A percentile compares a stretch with the other conserved stretches of the same genome.
These are phyloP conservation scores for Aspergillus leporis DNA, from an alignment of 495 filamentous ascomycete species.

Conservation along the genomic window DNA sequence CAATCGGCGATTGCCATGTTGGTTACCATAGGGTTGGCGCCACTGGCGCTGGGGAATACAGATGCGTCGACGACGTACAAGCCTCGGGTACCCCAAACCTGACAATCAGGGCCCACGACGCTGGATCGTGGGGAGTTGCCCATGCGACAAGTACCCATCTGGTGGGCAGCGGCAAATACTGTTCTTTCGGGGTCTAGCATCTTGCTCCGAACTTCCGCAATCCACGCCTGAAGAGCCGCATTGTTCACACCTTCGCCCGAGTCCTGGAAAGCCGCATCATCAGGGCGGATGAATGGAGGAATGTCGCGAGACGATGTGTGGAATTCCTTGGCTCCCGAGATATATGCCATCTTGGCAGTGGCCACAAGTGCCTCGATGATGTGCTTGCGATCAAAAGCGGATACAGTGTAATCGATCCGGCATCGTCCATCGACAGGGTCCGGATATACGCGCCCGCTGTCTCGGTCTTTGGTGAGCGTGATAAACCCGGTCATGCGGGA, in stretches of 20 bases:
- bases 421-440: conserved; percentile 67
- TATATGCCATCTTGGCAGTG: conserved; percentile 72
- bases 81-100: conserved; percentile 73
- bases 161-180: conserved; percentile 70
- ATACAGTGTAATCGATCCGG: conserved; percentile 66
- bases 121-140: conserved; percentile 54
- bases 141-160: conserved; percentile 93
- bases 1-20: conserved; percentile 76
- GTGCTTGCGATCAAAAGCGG: conserved; percentile 66
- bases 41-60: conserved; percentile 84
- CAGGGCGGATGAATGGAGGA: conserved; percentile 63
- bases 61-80: conserved; percentile 85
- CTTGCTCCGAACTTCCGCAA: conserved; percentile 59
- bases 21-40: conserved; percentile 93
- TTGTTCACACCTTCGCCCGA: conserved; percentile 61
- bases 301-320: conserved; percentile 59
- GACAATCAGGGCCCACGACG: conserved; percentile 74
- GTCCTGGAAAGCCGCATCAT: conserved; percentile 27
- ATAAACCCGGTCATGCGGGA: conserved; percentile 68
- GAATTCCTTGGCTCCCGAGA: conserved; percentile 77
- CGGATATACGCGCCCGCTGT: conserved; percentile 71
- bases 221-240: conserved; percentile 65
- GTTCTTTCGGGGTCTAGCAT: conserved; percentile 45
- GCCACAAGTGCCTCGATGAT: conserved; percentile 71
- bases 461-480: conserved; percentile 68